Base-by-base conservation (phyloP, 805 yeast genomes). In the Pichia scutulata region DNA sequence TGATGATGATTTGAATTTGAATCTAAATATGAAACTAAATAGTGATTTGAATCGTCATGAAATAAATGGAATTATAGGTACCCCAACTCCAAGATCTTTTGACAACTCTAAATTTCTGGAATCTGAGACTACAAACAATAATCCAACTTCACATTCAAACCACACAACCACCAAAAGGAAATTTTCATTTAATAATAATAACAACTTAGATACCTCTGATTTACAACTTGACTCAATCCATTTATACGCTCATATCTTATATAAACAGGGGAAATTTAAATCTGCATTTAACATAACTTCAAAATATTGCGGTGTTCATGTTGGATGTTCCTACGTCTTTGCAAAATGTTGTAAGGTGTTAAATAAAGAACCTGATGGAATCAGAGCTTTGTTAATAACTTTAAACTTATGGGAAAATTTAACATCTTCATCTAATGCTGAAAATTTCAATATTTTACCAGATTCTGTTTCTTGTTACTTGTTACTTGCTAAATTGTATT, bases 281-380 rank as follows among this genome's bases (percentile, higher is more conserved):
- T 70, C 88, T 1, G 89, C 88, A 1, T 81, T 75, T 57, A 74
- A 79, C 51, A 61, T 75, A 7, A 68, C 73, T 23, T 72, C 74
- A 21, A 53, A 49, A 18, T 57, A 61, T 26, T 72, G 74, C 44
- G 65, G 68, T 2, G 61, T 70, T 22, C 89, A 87, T 65, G 69
- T 81, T 39, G 95, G 95, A 1, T 88, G 96, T 61, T 73, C 83
- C 0, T 90, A 78, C 62, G 64, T 90, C 0, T 87, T 77, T 68
- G 95, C 87, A 1, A 77, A 78, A 58, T 77, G 86, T 62, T 81
- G 89, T 48, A 63, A 82, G 50, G 69, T 73, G 44, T 67, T 86
- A 49, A 75, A 76, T 43, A 69, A 70, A 55, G 80, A 72, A 55
- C 68, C 73, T 39, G 86, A 83, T 57, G 96, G 95, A 1, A 74